Base-by-base conservation (phyloP, 208 protist species). In the Angomonas ambiguus region DNA sequence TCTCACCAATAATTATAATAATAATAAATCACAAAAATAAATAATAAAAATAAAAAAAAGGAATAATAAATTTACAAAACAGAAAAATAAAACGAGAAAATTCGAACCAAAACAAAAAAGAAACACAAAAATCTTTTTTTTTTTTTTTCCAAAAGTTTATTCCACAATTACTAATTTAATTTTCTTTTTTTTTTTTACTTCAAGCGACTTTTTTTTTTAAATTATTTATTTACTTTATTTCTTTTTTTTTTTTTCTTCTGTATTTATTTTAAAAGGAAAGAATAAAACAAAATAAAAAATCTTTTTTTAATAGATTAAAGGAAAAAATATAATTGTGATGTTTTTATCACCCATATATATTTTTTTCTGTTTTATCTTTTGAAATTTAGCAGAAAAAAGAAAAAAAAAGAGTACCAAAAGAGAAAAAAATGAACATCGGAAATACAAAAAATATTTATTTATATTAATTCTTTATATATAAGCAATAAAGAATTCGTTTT, bases 151-250 rank as follows among this genome's bases (percentile, higher is more conserved):
- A 55, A 20, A 22, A 4, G 16, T 55, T n/a, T 22, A 30, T 22
- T 22, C 16, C 11, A 55, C 28, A 16, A 20, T 20, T 4, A 55
- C 4, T 4, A 16, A 25, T 55, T n/a, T 22, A 16, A 20, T 8
- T 55, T 4, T 18, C 6, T 20, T 20, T 60, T 45, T 59, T 35
- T 22, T 22, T 32, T 66, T 65, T 48, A 51, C 22, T 51, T 38
- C 41, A 18, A 5, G 51, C 66, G 56, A 62, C 20, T 58, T 30
- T 72, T 16, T 51, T 59, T 67, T 20, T 62, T 67, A 34, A 1
- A 62, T 27, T 33, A 45, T 18, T 67, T 18, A 0, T 55, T 66
- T 6, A 2, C 38, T 20, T 48, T 48, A 22, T 25, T 4, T 4
- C 49, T 59, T 33, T 59, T 33, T 59, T 59, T 59, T 33, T 27